These are phyloP conservation scores for Pythium sp. DNA, from an alignment of 352 stramenopile species.

Conservation along the genomic window DNA sequence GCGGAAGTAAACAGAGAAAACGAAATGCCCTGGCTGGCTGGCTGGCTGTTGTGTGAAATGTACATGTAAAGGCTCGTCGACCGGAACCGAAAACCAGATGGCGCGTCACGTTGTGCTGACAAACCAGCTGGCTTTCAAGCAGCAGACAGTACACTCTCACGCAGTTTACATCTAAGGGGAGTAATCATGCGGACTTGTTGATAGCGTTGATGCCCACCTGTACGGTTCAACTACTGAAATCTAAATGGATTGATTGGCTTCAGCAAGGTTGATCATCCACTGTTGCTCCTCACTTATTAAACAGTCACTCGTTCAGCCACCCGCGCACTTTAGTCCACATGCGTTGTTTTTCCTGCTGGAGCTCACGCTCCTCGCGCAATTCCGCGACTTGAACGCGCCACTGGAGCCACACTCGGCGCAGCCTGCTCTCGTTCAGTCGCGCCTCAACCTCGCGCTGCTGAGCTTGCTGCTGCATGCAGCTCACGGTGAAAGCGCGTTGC, in stretches of 20 bases:
- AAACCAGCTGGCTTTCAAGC: background rate
- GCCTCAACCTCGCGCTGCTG: slow-evolving; percentile 10
- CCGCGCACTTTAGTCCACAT: slow-evolving; percentile 60
- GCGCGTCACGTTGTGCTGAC: background rate
- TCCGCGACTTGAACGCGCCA: slow-evolving; percentile 33
- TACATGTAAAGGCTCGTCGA: too few species aligned
- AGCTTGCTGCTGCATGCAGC: slow-evolving; percentile 17
- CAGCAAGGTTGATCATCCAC: background rate
- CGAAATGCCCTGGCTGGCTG: too few species aligned
- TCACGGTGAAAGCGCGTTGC: slow-evolving; percentile 17
- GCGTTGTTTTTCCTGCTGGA: slow-evolving; percentile 45
- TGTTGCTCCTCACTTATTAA: background rate
- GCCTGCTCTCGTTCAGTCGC: slow-evolving; percentile 14
- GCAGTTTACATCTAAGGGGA: background rate
- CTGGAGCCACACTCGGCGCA: slow-evolving; percentile 24
- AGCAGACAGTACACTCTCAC: background rate
- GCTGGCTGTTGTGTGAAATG: too few species aligned
- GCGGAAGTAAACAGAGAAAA: too few species aligned
- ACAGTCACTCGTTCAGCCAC: slow-evolving; percentile 50
- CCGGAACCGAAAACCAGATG: too few species aligned
- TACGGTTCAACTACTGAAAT: too few species aligned
- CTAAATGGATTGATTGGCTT: background rate
- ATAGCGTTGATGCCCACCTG: too few species aligned
- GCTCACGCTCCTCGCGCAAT: slow-evolving; percentile 24
- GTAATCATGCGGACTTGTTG: background rate